These are phyloP conservation scores for Zymoseptoria pseudotritici DNA, from an alignment of 2,329 filamentous ascomycete species.

Conservation along the genomic window DNA sequence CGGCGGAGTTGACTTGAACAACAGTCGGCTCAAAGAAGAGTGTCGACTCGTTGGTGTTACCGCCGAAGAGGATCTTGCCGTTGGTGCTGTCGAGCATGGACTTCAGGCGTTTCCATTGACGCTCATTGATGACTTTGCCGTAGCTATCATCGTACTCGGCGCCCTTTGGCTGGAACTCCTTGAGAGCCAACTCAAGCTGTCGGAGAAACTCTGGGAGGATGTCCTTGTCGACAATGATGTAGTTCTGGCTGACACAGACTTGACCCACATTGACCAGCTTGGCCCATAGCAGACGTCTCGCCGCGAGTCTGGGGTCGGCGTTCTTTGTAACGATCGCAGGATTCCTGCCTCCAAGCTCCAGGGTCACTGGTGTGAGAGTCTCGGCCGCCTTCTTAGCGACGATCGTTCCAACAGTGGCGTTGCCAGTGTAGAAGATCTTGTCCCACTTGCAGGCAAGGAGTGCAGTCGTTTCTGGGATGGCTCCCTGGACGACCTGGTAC, in stretches of 20 bases:
- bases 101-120: conserved; percentile 76
- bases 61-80: conserved; percentile 82
- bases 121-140: conserved; percentile 69
- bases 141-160: conserved; percentile 71
- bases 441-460: conserved; percentile 88
- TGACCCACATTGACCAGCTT: conserved; percentile 85
- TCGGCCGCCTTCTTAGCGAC: conserved; percentile 48
- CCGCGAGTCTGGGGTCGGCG: conserved; percentile 71
- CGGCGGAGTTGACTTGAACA: conserved; percentile 67
- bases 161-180: conserved; percentile 78
- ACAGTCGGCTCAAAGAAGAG: conserved; percentile 87
- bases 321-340: conserved; percentile 85
- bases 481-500: conserved; percentile 75
- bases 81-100: conserved; percentile 77
- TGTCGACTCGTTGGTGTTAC: conserved; percentile 68
- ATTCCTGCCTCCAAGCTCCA: conserved; percentile 88
- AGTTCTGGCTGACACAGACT: conserved; percentile 89
- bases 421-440: conserved; percentile 96
- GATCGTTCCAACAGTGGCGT: conserved; percentile 59
- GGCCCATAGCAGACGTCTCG: conserved; percentile 77
- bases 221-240: conserved; percentile 72
- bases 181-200: conserved; percentile 61
- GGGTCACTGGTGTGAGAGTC: conserved; percentile 66
- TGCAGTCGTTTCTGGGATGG: conserved; percentile 68
- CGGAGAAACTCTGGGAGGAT: conserved; percentile 59